Evolutionary conservation across 1,284 basidiomycete genomes (phyloP), one percentile per base, ranked within the genome.

Genomic region (Chalciporus sp.): DNA sequence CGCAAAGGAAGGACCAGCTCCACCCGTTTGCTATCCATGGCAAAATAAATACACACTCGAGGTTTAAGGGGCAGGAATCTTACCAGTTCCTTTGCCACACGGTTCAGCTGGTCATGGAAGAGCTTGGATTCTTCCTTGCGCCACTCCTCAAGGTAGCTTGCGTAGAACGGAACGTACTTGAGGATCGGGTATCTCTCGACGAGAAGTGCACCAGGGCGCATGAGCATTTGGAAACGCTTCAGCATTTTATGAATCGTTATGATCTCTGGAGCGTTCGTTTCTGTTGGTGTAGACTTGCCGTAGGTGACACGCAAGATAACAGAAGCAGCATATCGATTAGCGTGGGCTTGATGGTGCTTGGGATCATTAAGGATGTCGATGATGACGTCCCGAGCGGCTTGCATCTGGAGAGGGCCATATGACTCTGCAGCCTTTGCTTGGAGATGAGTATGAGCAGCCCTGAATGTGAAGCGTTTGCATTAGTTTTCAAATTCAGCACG

Each of bases 221-320:
- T 67, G 0, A 74, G 61, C 23, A 50, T 62, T 31, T 74, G 71
- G 42, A 81, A 67, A 23, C 75, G 72, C 14, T 62, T 58, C 26
- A 74, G 58, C 52, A 69, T 69, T 33, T 68, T 66, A 35, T 74
- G 73, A 27, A 80, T 69, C 16, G 61, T 61, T 16, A 67, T 26
- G 17, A 81, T 74, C 49, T 80, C 78, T 0, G 71, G 71, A 42
- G 78, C 77, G 8, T 70, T 63, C 53, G 74, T 76, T 26, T 58
- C 68, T 1, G 77, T 78, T 9, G 72, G 70, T 0, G 72, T 73
- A 0, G 72, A 73, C 61, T 79, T 80, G 4, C 80, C 80, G 53
- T 81, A 82, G 3, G 76, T 77, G 52, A 81, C 61, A 20, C 72
- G 70, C 53, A 81, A 67, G 33, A 80, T 74, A n/a, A 82, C 70